Base-by-base conservation (phyloP, 2,329 filamentous ascomycete species). In the Bipolaris victoriae region DNA sequence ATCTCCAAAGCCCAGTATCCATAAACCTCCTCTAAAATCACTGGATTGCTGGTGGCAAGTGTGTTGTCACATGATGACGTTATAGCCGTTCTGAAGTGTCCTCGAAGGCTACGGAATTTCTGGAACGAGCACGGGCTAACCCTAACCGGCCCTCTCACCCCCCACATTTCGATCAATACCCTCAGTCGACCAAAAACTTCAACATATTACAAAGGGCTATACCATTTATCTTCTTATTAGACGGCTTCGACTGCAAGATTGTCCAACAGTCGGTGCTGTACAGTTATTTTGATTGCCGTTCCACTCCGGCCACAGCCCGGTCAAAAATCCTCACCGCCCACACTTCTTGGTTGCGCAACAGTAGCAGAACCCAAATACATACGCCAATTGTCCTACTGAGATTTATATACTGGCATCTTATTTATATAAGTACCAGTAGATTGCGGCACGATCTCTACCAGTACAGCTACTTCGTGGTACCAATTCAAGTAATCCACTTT, bases 321-420 rank as follows among this genome's bases (percentile, higher is more conserved):
- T 57, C 57, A 46, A 59, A 51, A 56, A 59, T 52, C 53, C 50
- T 57, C 53, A 49, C 53, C 57, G 48, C 49, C 46, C 40, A 45
- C 18, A 10, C 18, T 41, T 26, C 36, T 48, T 26, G 20, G 33
- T 59, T 20, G 40, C 49, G 49, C 57, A 33, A 57, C 54, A 57
- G 43, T 53, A 53, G 35, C 26, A 57, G 40, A 24, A 10, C 43
- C 36, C 31, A 20, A 46, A 53, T 26, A 47, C 9, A 18, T 33
- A 24, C 24, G 22, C 49, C 16, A 50, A 22, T 3, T 37, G 22
- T 35, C 43, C 49, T 18, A 49, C 20, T 31, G 9, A 18, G 20
- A 36, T 7, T 24, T 7, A 36, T 33, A 18, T 15, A 20, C 22
- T 18, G 4, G 10, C 10, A 48, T 33, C 13, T 24, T 24, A 22